phyloP scores from a whole-genome alignment of 2,329 filamentous ascomycete species.

The Mollisiaceae sp. region DNA sequence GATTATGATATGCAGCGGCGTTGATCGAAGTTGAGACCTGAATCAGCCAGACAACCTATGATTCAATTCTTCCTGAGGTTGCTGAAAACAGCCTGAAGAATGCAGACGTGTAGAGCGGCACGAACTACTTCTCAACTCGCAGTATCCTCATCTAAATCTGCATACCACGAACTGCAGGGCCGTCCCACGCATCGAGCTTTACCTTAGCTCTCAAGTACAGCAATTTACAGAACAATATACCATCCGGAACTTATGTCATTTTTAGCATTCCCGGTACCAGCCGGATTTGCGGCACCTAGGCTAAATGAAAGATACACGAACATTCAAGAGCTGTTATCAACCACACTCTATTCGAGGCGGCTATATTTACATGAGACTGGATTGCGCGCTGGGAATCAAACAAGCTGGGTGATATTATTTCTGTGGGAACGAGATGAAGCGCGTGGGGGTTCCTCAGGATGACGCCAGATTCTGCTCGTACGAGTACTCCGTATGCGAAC shows the following conservation, averaged over 20 bases:
- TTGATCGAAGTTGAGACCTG: slow-evolving; percentile 19
- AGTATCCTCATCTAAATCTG: slow-evolving; percentile 8
- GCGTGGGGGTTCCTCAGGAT: slow-evolving; percentile 23
- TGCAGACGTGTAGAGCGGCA: slow-evolving; percentile 4
- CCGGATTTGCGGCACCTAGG: slow-evolving; percentile 15
- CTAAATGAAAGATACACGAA: slow-evolving; percentile 17
- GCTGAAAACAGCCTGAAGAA: slow-evolving; percentile 19
- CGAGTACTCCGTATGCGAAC: slow-evolving; percentile 18
- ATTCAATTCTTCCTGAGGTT: slow-evolving; percentile 1
- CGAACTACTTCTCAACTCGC: not conserved
- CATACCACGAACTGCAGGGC: slow-evolving; percentile 15
- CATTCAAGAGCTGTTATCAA: slow-evolving; percentile 19
- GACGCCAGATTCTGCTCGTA: slow-evolving; percentile 11
- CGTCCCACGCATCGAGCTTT: not conserved
- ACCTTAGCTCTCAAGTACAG: slow-evolving; percentile 1
- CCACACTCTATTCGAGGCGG: slow-evolving; percentile 30
- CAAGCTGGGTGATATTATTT: slow-evolving; percentile 17
- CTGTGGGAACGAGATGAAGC: slow-evolving; percentile 13
- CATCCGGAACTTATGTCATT: not conserved
- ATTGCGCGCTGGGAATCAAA: slow-evolving; percentile 11
- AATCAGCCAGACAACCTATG: slow-evolving; percentile 15
- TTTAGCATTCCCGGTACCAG: slow-evolving; percentile 8
- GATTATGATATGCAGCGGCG: slow-evolving; percentile 16
- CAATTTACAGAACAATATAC: slow-evolving; percentile 10
- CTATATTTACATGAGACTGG: slow-evolving; percentile 25